A percentile compares a stretch with the other conserved stretches of the same genome.
Evolutionary conservation across 345 rosid species (phyloP).

Genomic region (Eutrema heterophyllum): DNA sequence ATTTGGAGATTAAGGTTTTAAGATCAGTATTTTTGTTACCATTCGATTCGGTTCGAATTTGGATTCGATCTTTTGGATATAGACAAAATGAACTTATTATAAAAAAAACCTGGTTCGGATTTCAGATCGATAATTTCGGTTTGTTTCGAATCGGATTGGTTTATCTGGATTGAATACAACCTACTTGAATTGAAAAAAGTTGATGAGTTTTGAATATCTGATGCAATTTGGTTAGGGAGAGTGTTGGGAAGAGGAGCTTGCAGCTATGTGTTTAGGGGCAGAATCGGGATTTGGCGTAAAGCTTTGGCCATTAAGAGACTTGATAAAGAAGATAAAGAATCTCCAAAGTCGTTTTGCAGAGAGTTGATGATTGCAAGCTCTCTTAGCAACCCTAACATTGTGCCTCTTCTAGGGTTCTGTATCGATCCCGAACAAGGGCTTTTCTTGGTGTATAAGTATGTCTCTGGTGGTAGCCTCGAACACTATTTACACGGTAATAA

Average conservation of each 20-base stretch:
- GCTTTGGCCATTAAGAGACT: constrained; percentile 74
- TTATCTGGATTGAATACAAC: too few relatives aligned
- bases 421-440: constrained; percentile 83
- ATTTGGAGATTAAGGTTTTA: too few relatives aligned
- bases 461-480: constrained; percentile 89
- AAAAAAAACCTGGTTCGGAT: too few relatives aligned
- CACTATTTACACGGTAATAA: constrained; percentile 71
- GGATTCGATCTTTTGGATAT: too few relatives aligned
- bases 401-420: constrained; percentile 86
- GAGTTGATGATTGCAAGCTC: constrained; percentile 98
- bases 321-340: constrained; percentile 83
- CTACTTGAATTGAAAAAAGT: background rate
- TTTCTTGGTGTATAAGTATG: constrained; percentile 88
- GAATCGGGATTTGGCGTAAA: constrained; percentile 69
- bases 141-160: too few relatives aligned
- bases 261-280: constrained; percentile 88
- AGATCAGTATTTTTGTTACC: too few relatives aligned
- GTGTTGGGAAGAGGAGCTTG: constrained; percentile 94
- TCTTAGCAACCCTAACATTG: constrained; percentile 60
- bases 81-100: too few relatives aligned
- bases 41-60: too few relatives aligned
- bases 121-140: too few relatives aligned
- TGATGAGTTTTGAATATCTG: background rate
- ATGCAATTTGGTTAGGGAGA: constrained; percentile 47
- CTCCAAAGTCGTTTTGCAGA: constrained; percentile 88